These are phyloP conservation scores for Mycena rosella DNA, from an alignment of 768 basidiomycete species.

Conservation along the genomic window DNA sequence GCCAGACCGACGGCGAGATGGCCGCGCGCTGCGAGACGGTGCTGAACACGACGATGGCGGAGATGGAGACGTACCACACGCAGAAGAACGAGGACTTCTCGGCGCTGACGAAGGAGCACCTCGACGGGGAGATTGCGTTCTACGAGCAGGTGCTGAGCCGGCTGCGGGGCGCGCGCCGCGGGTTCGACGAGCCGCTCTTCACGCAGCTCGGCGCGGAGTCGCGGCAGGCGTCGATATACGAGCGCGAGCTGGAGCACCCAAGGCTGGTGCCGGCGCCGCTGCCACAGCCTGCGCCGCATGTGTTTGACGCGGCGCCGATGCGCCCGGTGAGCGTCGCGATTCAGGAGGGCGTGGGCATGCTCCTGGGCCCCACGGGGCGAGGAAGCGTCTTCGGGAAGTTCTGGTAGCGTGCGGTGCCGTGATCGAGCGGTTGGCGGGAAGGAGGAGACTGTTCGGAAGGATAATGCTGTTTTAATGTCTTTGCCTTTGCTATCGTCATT, in stretches of 20 bases:
- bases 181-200: slow-evolving; percentile 64
- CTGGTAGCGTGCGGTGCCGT: slow-evolving; percentile 53
- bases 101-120: slow-evolving; percentile 69
- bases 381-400: slow-evolving; percentile 74
- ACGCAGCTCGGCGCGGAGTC: slow-evolving; percentile 62
- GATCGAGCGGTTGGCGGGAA: no score
- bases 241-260: slow-evolving; percentile 76
- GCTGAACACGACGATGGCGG: slow-evolving; percentile 89
- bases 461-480: slow-evolving; percentile 7
- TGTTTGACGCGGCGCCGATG: slow-evolving; percentile 81
- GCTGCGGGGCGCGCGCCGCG: slow-evolving; percentile 67
- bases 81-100: slow-evolving; percentile 82
- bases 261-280: slow-evolving; percentile 62
- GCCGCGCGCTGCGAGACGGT: slow-evolving; percentile 88
- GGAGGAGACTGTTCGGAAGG: not conserved
- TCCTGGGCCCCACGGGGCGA: slow-evolving; percentile 60
- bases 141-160: slow-evolving; percentile 77
- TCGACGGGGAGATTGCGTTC: slow-evolving; percentile 83
- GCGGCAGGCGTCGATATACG: slow-evolving; percentile 79
- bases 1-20: slow-evolving; percentile 72
- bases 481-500: slow-evolving; percentile 21
- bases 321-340: slow-evolving; percentile 81
- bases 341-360: slow-evolving; percentile 76
- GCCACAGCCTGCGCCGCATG: slow-evolving; percentile 84
- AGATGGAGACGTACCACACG: slow-evolving; percentile 83